phyloP scores from a whole-genome alignment of 495 filamentous ascomycete genomes.

The Mytilinidion resinicola region DNA sequence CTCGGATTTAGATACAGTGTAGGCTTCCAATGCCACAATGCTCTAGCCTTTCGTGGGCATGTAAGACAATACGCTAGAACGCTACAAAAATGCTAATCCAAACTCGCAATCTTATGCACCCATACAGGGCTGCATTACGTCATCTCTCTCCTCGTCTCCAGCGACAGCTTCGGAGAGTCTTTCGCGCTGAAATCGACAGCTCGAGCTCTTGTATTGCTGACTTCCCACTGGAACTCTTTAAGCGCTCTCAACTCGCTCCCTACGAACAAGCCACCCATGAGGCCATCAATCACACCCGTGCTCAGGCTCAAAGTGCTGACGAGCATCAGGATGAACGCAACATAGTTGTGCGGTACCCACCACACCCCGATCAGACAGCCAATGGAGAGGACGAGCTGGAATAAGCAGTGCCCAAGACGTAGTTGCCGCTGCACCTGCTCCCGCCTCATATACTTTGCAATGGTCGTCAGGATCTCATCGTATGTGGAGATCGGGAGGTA shows the following conservation, averaged over 20 bases:
- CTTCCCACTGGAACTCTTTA: constrained; percentile 95
- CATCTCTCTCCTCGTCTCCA: no score
- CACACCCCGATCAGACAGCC: constrained; percentile 75
- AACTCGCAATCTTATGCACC: no score
- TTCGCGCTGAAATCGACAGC: constrained; percentile 11
- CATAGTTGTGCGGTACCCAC: constrained; percentile 70
- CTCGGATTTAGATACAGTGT: no score
- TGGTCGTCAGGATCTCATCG: constrained; percentile 64
- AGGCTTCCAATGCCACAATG: no score
- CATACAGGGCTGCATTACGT: no score
- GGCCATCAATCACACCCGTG: constrained; percentile 71
- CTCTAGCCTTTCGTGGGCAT: no score
- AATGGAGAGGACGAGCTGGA: constrained; percentile 57
- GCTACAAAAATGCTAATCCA: no score
- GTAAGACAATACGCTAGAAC: no score
- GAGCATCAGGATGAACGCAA: constrained; percentile 74
- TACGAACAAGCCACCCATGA: constrained; percentile 83
- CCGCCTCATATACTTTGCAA: constrained; percentile 57
- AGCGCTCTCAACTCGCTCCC: constrained; percentile 73
- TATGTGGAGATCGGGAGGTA: constrained; percentile 53
- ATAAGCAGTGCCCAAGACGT: constrained; percentile 65
- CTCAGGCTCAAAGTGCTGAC: constrained; percentile 68
- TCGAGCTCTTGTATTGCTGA: constrained; percentile 56
- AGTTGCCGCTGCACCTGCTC: constrained; percentile 62
- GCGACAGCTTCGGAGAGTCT: no score